phyloP scores from a whole-genome alignment of 1,139 yeast species.

The Candida sp. region DNA sequence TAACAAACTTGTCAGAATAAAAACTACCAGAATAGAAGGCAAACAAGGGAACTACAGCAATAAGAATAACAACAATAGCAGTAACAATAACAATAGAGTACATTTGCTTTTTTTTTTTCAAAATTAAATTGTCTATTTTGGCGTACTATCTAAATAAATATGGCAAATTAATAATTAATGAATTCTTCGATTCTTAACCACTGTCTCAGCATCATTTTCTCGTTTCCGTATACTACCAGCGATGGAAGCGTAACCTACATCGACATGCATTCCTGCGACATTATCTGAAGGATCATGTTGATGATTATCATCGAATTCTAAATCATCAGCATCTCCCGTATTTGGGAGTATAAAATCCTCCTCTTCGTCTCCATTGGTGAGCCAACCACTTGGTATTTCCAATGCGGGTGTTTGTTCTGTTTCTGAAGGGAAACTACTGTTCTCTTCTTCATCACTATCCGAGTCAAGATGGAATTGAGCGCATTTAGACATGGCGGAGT shows the following conservation, averaged over 20 bases:
- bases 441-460: slow-evolving; percentile 18
- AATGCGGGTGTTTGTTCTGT: slow-evolving; percentile 11
- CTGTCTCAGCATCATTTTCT: slow-evolving; percentile 15
- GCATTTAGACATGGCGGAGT: slow-evolving; percentile 35
- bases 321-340: slow-evolving; percentile 38
- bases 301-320: slow-evolving; percentile 17
- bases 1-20: no score
- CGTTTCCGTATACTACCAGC: slow-evolving; percentile 32
- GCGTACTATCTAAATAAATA: no score
- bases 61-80: no score
- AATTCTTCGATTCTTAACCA: slow-evolving; percentile 1
- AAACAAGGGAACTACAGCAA: no score
- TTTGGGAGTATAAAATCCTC: slow-evolving; percentile 12
- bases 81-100: no score
- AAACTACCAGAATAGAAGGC: no score
- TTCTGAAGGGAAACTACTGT: slow-evolving; percentile 7
- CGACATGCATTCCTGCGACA: slow-evolving; percentile 44
- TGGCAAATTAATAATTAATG: neutral
- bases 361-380: slow-evolving; percentile 5
- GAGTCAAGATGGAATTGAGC: slow-evolving; percentile 36
- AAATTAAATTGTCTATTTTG: neutral
- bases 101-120: neutral
- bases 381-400: slow-evolving; percentile 22
- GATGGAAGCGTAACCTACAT: slow-evolving; percentile 36
- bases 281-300: slow-evolving; percentile 12